Evolutionary conservation across 306 rosid species (phyloP), one percentile per base, ranked within the genome.

Genomic region (Ormosia emarginata): DNA sequence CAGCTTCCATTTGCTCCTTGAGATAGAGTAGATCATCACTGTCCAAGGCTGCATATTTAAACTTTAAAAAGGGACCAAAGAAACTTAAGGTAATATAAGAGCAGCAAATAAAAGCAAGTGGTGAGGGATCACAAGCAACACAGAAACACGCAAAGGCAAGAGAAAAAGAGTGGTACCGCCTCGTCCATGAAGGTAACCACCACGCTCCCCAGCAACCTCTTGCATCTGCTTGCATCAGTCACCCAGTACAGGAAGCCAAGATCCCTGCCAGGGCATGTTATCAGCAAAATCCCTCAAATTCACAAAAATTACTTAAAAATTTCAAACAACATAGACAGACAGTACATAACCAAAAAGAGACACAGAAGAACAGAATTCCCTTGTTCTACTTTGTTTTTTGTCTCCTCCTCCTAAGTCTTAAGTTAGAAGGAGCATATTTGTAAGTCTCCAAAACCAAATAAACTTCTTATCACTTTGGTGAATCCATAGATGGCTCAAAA

Each of bases 181-280:
- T 65, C 99, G 97, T 18, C 99, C 99, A 78, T 95, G 99, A 85
- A 95, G 97, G 85, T 93, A 95, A 70, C 99, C 99, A 71, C 99
- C 99, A 77, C 99, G 95, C 85, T 93, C 99, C 83, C 99, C 99
- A 63, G 99, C 97, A 86, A 95, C 99, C 86, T 95, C 99, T 88
- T 95, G 99, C 99, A 95, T 95, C 97, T 95, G 98, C 87, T 84
- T 84, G 86, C 83, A 89, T 93, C 86, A 91, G 61, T 86, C 88
- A 76, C 87, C 95, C 97, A 69, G 79, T 83, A 88, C 88, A 87
- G 88, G 86, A 93, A 83, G 94, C 98, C 97, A 91, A 85, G 46
- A 85, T 95, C 99, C 99, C 99, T 95, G 98, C 91, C 98, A 75
- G 99, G 99, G 93, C 97, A 88, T 71, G 99, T 95, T 95, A 93